Evolutionary conservation across 108 stramenopile genomes (phyloP).

Genomic region (Aurantiochytrium sp.): DNA sequence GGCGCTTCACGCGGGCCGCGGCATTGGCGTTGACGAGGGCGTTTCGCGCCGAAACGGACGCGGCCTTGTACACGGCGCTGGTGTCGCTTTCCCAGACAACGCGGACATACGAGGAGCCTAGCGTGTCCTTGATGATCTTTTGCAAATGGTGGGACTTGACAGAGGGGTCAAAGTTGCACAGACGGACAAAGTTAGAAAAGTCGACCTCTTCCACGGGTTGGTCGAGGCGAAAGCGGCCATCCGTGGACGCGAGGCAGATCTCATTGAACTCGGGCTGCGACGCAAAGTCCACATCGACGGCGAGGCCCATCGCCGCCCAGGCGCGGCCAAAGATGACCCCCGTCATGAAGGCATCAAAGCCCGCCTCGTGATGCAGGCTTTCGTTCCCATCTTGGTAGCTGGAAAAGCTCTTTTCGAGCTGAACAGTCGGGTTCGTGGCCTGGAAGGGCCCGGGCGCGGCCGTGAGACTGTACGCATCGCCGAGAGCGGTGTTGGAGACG

Average conservation of each 20-base stretch:
- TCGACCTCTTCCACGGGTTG: neutral
- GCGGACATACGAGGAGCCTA: neutral
- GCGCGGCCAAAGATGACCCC: neutral
- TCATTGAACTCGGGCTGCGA: neutral
- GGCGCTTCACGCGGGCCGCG: neutral
- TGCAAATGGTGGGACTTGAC: neutral
- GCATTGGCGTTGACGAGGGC: neutral
- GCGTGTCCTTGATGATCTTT: neutral
- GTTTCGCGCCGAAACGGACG: neutral
- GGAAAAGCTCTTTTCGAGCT: neutral
- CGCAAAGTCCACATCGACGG: neutral
- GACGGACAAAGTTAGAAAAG: neutral
- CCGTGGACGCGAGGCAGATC: neutral
- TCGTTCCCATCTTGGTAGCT: neutral
- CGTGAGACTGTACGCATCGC: neutral
- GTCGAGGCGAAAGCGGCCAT: neutral
- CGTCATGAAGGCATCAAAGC: conserved; percentile 23
- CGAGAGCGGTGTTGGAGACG: neutral
- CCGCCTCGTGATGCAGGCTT: neutral
- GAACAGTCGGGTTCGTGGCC: neutral
- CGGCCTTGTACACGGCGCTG: neutral
- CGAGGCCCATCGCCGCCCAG: neutral
- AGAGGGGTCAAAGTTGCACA: conserved; percentile 1
- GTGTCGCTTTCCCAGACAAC: neutral
- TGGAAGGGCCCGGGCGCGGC: neutral